Conservation (phyloP, 495 filamentous ascomycete genomes). For the Lophium mytilinum region DNA sequence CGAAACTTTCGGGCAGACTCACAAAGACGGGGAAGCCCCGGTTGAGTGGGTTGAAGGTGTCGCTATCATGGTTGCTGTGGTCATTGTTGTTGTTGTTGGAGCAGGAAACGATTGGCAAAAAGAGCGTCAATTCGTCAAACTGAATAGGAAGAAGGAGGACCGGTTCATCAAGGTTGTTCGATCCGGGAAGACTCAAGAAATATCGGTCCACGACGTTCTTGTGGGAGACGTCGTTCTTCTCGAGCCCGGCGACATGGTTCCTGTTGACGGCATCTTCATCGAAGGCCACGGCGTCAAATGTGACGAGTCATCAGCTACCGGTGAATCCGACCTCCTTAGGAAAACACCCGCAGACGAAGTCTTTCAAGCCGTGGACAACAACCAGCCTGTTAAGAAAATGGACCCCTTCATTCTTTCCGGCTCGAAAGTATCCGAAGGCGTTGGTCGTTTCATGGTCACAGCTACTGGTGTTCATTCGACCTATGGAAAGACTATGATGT, state of each 20-base stretch:
- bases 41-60: slow-evolving; percentile 43
- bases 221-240: slow-evolving; percentile 79
- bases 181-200: slow-evolving; percentile 65
- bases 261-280: slow-evolving; percentile 34
- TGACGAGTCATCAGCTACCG: slow-evolving; percentile 62
- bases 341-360: slow-evolving; percentile 67
- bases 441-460: slow-evolving; percentile 80
- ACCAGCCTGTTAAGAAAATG: slow-evolving; percentile 68
- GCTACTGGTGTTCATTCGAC: slow-evolving; percentile 80
- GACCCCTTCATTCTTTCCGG: slow-evolving; percentile 95
- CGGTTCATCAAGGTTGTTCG: slow-evolving; percentile 65
- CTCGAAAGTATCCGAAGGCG: slow-evolving; percentile 83
- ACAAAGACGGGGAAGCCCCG: slow-evolving; percentile 25
- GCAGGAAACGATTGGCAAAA: slow-evolving; percentile 41
- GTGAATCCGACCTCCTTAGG: slow-evolving; percentile 61
- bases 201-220: slow-evolving; percentile 72
- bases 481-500: slow-evolving; percentile 91
- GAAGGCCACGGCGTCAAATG: slow-evolving; percentile 49
- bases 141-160: slow-evolving; percentile 42
- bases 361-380: slow-evolving; percentile 66
- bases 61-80: slow-evolving; percentile 41
- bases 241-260: slow-evolving; percentile 79
- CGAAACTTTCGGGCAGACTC: slow-evolving; percentile 45
- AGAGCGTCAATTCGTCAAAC: slow-evolving; percentile 40
- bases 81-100: slow-evolving; percentile 39